Evolutionary conservation across 2,329 filamentous ascomycete genomes (phyloP).

Genomic region (Aureobasidium namibiae): DNA sequence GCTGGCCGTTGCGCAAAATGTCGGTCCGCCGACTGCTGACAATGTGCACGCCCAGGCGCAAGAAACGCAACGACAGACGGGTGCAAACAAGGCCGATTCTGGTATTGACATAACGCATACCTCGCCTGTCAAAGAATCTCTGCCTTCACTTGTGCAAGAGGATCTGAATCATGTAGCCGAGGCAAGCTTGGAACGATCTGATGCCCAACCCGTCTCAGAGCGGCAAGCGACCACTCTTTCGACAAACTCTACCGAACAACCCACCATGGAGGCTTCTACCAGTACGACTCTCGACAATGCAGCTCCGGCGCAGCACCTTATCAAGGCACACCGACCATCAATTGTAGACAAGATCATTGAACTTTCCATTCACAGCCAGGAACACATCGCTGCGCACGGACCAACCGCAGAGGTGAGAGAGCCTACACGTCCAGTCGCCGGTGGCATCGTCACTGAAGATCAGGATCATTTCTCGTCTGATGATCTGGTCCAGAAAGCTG

Average conservation of each 20-base stretch:
- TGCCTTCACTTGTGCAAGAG: not conserved
- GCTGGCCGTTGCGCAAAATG: not conserved
- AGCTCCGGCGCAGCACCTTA: not conserved
- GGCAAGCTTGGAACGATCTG: not conserved
- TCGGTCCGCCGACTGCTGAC: constrained; percentile 8
- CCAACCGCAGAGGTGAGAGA: not conserved
- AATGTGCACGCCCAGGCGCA: not conserved
- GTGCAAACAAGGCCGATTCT: constrained; percentile 6
- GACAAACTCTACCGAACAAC: not conserved
- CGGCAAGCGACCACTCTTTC: not conserved
- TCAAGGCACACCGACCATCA: not conserved
- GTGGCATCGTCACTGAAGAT: not conserved
- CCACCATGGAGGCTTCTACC: not conserved
- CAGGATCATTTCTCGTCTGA: not conserved
- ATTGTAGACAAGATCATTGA: not conserved
- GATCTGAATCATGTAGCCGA: not conserved
- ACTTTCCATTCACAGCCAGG: constrained; percentile 9
- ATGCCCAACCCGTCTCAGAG: not conserved
- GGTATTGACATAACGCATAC: not conserved
- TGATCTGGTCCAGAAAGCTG: not conserved
- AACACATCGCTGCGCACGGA: not conserved
- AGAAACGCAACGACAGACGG: not conserved
- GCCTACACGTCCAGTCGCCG: not conserved
- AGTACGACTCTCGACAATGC: not conserved
- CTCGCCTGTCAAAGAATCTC: not conserved